These are phyloP conservation scores for Paraconiothyrium brasiliense DNA, from an alignment of 2,329 filamentous ascomycete species.

Conservation along the genomic window DNA sequence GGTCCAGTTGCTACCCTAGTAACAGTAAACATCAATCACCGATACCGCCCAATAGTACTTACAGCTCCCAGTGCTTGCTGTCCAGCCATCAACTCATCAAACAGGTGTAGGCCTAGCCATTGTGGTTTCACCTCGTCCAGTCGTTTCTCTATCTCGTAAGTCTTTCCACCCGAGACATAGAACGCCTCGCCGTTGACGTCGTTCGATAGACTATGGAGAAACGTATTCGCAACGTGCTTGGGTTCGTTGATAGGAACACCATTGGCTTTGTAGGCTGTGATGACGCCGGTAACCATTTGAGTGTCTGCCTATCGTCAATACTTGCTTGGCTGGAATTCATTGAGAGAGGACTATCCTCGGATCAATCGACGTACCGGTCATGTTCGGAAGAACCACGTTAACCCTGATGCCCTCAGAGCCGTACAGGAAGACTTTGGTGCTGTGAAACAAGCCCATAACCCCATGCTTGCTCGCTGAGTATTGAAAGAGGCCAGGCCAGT, in stretches of 20 bases:
- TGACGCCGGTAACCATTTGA: conserved; percentile 1
- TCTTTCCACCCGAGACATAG: conserved; percentile 2
- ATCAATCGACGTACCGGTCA: too few species aligned
- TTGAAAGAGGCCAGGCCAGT: conserved; percentile 3
- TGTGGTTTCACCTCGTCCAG: neutral
- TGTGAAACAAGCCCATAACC: conserved; percentile 3
- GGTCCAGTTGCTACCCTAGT: too few species aligned
- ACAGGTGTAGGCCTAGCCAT: neutral
- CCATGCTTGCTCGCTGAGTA: conserved; percentile 7
- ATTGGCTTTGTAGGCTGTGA: conserved; percentile 4
- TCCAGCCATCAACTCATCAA: conserved; percentile 4
- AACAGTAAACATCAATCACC: too few species aligned
- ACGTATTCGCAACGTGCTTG: conserved; percentile 1
- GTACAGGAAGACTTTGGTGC: conserved; percentile 4
- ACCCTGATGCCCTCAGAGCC: neutral
- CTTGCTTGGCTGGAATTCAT: neutral
- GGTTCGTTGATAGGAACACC: conserved; percentile 1
- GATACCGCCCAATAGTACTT: neutral
- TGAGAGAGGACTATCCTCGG: too few species aligned
- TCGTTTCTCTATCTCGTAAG: conserved; percentile 1
- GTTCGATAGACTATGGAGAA: neutral
- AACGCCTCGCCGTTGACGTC: neutral
- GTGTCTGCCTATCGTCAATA: neutral
- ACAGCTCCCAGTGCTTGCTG: conserved; percentile 1
- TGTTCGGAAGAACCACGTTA: neutral